Conservation (phyloP, 2,329 filamentous ascomycete species). For the Escovopsis sp. region DNA sequence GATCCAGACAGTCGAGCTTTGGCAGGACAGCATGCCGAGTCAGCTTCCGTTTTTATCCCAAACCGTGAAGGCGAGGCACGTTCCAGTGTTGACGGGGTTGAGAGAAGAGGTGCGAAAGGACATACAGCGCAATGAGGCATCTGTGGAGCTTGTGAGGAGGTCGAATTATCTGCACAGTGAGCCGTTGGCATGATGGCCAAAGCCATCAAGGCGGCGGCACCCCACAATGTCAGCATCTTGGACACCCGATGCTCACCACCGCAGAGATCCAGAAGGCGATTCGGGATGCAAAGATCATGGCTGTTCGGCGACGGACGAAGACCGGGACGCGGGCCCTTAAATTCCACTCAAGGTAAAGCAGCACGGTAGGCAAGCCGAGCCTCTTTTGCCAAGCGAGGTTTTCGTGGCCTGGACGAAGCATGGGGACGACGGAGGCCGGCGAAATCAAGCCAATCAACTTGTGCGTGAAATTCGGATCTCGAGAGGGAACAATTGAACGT, state of each 20-base stretch:
- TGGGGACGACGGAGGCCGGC: too few relatives aligned
- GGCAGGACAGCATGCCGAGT: not conserved
- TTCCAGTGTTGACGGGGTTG: too few relatives aligned
- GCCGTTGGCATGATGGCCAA: constrained; percentile 4
- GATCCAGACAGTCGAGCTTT: constrained; percentile 14
- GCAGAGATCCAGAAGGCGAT: not conserved
- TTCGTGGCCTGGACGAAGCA: too few relatives aligned
- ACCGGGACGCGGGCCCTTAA: too few relatives aligned
- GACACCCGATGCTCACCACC: not conserved
- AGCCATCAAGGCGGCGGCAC: not conserved
- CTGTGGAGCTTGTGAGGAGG: constrained; percentile 4
- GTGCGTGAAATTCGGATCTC: too few relatives aligned
- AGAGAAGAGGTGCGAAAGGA: not conserved
- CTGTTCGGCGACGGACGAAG: not conserved
- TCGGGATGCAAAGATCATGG: not conserved
- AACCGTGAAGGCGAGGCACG: too few relatives aligned
- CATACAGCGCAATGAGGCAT: constrained; percentile 19
- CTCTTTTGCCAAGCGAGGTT: too few relatives aligned
- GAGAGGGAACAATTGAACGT: too few relatives aligned
- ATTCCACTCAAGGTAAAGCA: too few relatives aligned
- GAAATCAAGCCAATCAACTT: too few relatives aligned
- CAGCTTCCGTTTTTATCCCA: not conserved
- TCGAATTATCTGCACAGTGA: not conserved
- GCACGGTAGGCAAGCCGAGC: too few relatives aligned
- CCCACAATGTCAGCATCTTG: constrained; percentile 2